These are phyloP conservation scores for Aspergillus caelatus DNA, from an alignment of 2,329 filamentous ascomycete species.

Conservation along the genomic window DNA sequence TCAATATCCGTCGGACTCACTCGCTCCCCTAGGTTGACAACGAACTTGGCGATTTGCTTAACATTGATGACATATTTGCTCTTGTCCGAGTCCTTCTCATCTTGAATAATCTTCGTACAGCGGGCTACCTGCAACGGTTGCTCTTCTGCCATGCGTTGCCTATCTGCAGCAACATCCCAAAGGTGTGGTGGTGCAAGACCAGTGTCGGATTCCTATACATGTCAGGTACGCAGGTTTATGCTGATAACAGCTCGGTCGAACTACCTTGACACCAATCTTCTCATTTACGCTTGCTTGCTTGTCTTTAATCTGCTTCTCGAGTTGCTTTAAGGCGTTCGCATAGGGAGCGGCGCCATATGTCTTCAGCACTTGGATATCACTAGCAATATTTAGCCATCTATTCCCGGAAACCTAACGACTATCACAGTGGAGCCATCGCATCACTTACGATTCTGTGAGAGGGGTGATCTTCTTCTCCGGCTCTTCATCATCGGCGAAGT, in stretches of 20 bases:
- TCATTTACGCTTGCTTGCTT: conserved; percentile 98
- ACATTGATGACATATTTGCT: conserved; percentile 99
- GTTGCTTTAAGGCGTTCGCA: conserved; percentile 88
- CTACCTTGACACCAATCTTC: conserved; percentile 75
- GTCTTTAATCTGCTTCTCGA: conserved; percentile 99
- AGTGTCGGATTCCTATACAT: conserved; percentile 86
- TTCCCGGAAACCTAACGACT: background rate
- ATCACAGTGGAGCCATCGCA: background rate
- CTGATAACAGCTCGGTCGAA: conserved; percentile 8
- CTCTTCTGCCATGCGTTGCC: conserved; percentile 98
- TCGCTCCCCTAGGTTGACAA: conserved; percentile 94
- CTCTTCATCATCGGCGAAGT: conserved; percentile 92
- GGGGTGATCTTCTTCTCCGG: conserved; percentile 99
- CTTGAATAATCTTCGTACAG: conserved; percentile 98
- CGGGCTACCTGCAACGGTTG: conserved; percentile 95
- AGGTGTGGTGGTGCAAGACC: conserved; percentile 97
- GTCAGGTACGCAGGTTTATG: conserved; percentile 27
- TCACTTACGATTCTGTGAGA: conserved; percentile 84
- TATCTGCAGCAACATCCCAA: conserved; percentile 97
- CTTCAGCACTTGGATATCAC: conserved; percentile 98
- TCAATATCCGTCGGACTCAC: conserved; percentile 99
- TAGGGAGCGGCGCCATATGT: conserved; percentile 98
- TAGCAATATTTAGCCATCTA: conserved; percentile 49
- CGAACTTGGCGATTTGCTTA: conserved; percentile 99
- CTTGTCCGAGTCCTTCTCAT: conserved; percentile 94